Conservation (phyloP, 2,329 filamentous ascomycete species). For the Clonostachys rosea region DNA sequence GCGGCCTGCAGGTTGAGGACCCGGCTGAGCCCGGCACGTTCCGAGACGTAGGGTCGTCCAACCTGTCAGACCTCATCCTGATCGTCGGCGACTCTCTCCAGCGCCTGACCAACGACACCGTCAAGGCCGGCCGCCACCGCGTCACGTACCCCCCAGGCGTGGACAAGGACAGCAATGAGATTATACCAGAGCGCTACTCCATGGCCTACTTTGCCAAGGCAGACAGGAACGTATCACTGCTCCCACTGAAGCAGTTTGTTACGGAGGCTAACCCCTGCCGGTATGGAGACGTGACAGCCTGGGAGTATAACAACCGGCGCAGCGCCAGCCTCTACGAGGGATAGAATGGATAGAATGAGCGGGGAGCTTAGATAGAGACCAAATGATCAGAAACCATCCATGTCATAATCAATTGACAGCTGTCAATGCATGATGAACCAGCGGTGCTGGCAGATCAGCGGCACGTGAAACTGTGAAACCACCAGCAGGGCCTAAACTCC, state of each 20-base stretch:
- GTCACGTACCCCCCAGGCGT: slow-evolving; percentile 16
- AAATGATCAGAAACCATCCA: too few species aligned
- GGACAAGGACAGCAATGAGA: slow-evolving; percentile 1
- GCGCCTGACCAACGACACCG: slow-evolving; percentile 26
- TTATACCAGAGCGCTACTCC: slow-evolving; percentile 18
- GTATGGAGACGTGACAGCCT: slow-evolving; percentile 23
- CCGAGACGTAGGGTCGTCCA: slow-evolving; percentile 12
- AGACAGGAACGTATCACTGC: slow-evolving; percentile 17
- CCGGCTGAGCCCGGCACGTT: slow-evolving; percentile 14
- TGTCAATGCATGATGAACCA: too few species aligned
- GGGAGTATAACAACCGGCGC: slow-evolving; percentile 19
- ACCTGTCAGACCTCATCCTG: slow-evolving; percentile 23
- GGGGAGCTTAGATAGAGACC: too few species aligned
- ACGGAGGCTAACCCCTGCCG: slow-evolving; percentile 9
- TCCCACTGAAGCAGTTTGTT: slow-evolving; percentile 21
- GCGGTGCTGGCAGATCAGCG: too few species aligned
- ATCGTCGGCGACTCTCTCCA: slow-evolving; percentile 33
- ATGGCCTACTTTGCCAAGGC: slow-evolving; percentile 18
- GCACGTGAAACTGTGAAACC: too few species aligned
- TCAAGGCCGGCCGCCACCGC: slow-evolving; percentile 22
- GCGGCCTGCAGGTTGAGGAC: slow-evolving; percentile 19
- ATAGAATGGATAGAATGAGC: too few species aligned
- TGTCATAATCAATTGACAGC: too few species aligned
- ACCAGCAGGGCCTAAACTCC: too few species aligned
- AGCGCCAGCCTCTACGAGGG: slow-evolving; percentile 6